Evolutionary conservation across 2,329 filamentous ascomycete species (phyloP).

Genomic region (Venturiaceae sp.): DNA sequence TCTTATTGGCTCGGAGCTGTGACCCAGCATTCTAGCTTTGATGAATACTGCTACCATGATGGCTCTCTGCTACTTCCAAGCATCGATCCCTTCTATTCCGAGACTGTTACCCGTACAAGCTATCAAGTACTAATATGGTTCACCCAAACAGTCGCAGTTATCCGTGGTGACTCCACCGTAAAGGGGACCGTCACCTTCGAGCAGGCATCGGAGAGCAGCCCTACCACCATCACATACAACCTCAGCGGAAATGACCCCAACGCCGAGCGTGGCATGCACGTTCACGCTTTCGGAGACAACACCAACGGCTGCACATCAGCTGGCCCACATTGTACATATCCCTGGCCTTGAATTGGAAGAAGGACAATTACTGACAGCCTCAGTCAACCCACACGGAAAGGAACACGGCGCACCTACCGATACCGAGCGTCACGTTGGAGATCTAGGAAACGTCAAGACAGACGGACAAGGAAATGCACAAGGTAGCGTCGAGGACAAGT

Average conservation of each 20-base stretch:
- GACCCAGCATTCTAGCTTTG: neutral
- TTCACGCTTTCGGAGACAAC: constrained; percentile 99
- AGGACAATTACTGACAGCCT: neutral
- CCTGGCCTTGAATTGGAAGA: neutral
- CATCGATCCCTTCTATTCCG: neutral
- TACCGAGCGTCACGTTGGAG: constrained; percentile 84
- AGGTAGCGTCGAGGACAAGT: constrained; percentile 68
- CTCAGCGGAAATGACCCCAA: constrained; percentile 89
- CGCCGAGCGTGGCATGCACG: constrained; percentile 95
- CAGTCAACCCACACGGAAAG: constrained; percentile 85
- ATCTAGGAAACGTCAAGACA: constrained; percentile 94
- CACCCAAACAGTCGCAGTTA: constrained; percentile 64
- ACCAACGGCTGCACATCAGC: constrained; percentile 99
- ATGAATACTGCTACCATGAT: neutral
- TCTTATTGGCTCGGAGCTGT: neutral
- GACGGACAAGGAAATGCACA: constrained; percentile 85
- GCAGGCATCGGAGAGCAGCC: constrained; percentile 71
- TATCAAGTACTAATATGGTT: neutral
- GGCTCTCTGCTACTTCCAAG: neutral
- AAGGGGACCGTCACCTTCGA: constrained; percentile 90
- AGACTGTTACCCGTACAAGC: neutral
- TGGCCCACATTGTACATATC: constrained; percentile 76
- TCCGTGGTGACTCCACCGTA: constrained; percentile 97
- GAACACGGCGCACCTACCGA: constrained; percentile 82
- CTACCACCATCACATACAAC: constrained; percentile 85